These are phyloP conservation scores for Ocimum tenuiflorum DNA, from an alignment of 257 asterid species.

Conservation along the genomic window DNA sequence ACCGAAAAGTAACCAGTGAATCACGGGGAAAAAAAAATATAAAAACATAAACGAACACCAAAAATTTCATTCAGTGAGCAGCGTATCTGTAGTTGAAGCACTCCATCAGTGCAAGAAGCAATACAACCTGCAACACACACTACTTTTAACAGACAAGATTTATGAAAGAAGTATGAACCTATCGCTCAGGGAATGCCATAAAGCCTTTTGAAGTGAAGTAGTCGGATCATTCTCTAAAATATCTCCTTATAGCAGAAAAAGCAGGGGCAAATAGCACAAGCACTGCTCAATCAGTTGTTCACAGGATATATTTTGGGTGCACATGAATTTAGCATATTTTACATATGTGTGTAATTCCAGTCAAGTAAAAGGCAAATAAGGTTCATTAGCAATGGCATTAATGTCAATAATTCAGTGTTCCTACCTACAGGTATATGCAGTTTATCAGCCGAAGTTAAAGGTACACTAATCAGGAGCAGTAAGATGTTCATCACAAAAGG, in stretches of 20 bases:
- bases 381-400: background rate
- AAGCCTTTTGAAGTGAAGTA: background rate
- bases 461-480: background rate
- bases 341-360: background rate
- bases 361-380: background rate
- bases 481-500: background rate
- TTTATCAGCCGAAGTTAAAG: background rate
- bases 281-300: no score
- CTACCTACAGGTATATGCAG: background rate
- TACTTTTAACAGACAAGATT: constrained; percentile 2
- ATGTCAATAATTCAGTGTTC: background rate
- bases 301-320: background rate
- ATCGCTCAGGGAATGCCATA: background rate
- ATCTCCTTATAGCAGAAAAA: background rate
- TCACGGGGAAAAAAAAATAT: background rate
- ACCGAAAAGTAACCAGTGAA: background rate
- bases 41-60: background rate
- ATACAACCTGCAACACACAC: background rate
- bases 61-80: background rate
- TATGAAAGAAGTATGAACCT: background rate
- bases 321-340: background rate
- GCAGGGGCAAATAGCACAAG: background rate
- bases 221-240: background rate
- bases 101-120: constrained; percentile 3
- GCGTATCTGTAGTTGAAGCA: constrained; percentile 8